These are phyloP conservation scores for Vitis hybrid DNA, from an alignment of 177 flowering plant genomes.

Conservation along the genomic window DNA sequence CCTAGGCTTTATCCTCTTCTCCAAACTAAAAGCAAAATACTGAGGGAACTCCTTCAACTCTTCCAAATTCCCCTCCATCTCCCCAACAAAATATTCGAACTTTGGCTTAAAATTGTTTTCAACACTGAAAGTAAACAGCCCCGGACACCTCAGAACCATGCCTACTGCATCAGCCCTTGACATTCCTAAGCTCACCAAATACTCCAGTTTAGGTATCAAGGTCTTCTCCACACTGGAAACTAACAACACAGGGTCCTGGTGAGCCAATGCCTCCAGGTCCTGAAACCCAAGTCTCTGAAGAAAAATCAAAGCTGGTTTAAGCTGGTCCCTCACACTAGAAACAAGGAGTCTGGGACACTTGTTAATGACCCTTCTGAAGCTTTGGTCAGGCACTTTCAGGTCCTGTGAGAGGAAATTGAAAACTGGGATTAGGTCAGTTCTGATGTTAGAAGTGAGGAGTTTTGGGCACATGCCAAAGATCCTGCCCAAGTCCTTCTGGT, in stretches of 20 bases:
- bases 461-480: conserved; percentile 91
- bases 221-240: conserved; percentile 87
- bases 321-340: conserved; percentile 68
- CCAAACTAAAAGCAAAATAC: conserved; percentile 91
- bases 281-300: conserved; percentile 75
- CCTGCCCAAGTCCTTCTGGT: conserved; percentile 71
- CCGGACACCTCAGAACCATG: conserved; percentile 88
- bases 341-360: conserved; percentile 80
- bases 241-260: conserved; percentile 65
- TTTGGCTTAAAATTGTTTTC: conserved; percentile 90
- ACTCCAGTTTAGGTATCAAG: conserved; percentile 74
- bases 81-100: conserved; percentile 57
- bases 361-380: conserved; percentile 65
- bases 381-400: conserved; percentile 57
- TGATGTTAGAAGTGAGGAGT: conserved; percentile 68
- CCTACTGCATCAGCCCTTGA: conserved; percentile 51
- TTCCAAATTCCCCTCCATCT: conserved; percentile 59
- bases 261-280: conserved; percentile 64
- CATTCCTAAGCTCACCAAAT: conserved; percentile 53
- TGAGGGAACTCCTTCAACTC: conserved; percentile 89
- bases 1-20: conserved; percentile 86
- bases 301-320: conserved; percentile 72
- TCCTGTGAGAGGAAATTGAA: conserved; percentile 64
- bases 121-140: conserved; percentile 77
- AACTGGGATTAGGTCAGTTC: conserved; percentile 60